Percentiles rank a stretch among this genome's conserved stretches.
phyloP scores from a whole-genome alignment of 2,329 filamentous ascomycete species.

The Simplicillium sp. region DNA sequence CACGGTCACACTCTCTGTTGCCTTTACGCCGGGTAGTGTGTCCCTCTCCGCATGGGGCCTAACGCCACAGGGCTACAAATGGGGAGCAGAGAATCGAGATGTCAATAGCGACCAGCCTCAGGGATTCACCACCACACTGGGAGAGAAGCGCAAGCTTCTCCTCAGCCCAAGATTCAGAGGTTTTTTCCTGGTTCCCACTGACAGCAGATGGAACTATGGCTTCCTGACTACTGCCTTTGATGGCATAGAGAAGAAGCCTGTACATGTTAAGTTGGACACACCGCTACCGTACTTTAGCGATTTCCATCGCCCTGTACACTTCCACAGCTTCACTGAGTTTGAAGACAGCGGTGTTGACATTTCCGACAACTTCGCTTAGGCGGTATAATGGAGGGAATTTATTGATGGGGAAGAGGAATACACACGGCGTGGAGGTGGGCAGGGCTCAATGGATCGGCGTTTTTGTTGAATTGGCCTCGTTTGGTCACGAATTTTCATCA shows the following conservation, averaged over 20 bases:
- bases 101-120: slow-evolving; percentile 84
- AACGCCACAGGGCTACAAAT: slow-evolving; percentile 87
- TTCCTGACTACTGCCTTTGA: slow-evolving; percentile 92
- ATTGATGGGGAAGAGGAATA: neutral
- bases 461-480: neutral
- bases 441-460: neutral
- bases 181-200: slow-evolving; percentile 92
- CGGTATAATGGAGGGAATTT: neutral
- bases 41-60: slow-evolving; percentile 90
- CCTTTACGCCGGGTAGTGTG: slow-evolving; percentile 93
- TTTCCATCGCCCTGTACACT: slow-evolving; percentile 85
- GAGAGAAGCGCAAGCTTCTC: slow-evolving; percentile 88
- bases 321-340: slow-evolving; percentile 93
- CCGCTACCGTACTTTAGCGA: slow-evolving; percentile 86
- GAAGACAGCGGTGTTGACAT: slow-evolving; percentile 96
- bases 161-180: slow-evolving; percentile 89
- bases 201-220: slow-evolving; percentile 90
- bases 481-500: no score
- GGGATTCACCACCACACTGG: slow-evolving; percentile 86
- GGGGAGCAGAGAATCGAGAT: slow-evolving; percentile 95
- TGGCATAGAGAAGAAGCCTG: slow-evolving; percentile 78
- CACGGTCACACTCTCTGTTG: slow-evolving; percentile 89
- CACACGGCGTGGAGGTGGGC: neutral
- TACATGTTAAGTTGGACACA: slow-evolving; percentile 90
- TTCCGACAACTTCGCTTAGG: slow-evolving; percentile 83